Percentiles rank a stretch among this genome's conserved stretches.
These are phyloP conservation scores for Dactylorhiza incarnata DNA, from an alignment of 106 monocot species.

Conservation along the genomic window DNA sequence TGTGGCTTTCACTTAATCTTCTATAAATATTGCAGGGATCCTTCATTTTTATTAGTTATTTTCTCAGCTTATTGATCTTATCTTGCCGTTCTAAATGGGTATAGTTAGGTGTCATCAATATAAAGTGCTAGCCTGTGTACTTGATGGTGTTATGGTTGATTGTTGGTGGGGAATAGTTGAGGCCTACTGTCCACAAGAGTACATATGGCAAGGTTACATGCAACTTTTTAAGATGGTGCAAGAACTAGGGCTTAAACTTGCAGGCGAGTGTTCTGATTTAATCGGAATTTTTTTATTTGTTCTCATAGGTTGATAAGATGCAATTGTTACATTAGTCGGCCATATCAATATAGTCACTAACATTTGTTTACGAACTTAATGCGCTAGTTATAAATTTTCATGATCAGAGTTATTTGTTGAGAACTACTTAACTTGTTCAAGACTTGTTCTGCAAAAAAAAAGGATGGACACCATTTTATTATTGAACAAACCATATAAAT, in stretches of 20 bases:
- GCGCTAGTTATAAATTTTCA: too few relatives aligned
- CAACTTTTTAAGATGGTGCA: constrained; percentile 63
- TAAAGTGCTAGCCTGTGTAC: too few relatives aligned
- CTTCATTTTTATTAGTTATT: too few relatives aligned
- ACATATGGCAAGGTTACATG: constrained; percentile 83
- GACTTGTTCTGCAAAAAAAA: background rate
- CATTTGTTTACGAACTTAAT: background rate
- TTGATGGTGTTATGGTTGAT: constrained; percentile 90
- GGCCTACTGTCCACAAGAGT: constrained; percentile 49
- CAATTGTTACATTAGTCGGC: background rate
- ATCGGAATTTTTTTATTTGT: background rate
- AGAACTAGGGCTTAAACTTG: constrained; percentile 75
- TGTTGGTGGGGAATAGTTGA: constrained; percentile 99
- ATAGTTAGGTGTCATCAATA: too few relatives aligned
- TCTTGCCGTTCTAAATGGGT: too few relatives aligned
- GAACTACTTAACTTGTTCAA: background rate
- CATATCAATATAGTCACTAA: background rate
- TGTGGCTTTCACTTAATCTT: too few relatives aligned
- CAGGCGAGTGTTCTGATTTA: constrained; percentile 36
- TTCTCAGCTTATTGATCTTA: too few relatives aligned
- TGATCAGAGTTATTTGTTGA: background rate
- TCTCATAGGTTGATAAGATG: background rate
- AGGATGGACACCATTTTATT: background rate
- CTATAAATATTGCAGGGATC: too few relatives aligned
- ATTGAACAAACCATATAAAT: background rate